Evolutionary conservation across 345 rosid species (phyloP).

Genomic region (Cardamine chenopodiifolia): DNA sequence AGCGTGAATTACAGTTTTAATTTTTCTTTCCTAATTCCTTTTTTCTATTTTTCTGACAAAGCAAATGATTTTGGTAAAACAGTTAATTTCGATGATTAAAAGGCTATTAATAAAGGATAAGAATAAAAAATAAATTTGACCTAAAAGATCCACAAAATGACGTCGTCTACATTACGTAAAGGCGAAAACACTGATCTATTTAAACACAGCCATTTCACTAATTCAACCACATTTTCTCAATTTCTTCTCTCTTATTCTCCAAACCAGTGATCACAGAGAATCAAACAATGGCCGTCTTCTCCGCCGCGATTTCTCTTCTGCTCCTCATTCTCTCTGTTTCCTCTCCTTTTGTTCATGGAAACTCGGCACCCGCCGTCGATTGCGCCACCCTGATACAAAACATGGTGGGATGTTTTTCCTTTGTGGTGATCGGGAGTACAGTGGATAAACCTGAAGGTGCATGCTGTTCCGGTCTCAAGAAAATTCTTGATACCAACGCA

Average conservation of each 20-base stretch:
- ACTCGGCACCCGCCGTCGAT: not conserved
- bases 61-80: not conserved
- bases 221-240: not conserved
- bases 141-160: not conserved
- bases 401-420: constrained; percentile 26
- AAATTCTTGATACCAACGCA: constrained; percentile 11
- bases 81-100: not conserved
- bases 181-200: not conserved
- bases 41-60: constrained; percentile 18
- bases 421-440: constrained; percentile 23
- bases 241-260: not conserved
- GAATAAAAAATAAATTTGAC: not conserved
- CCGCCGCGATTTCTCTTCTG: not conserved
- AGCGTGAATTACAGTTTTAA: constrained; percentile 7
- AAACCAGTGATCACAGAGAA: not conserved
- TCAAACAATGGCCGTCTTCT: constrained; percentile 17
- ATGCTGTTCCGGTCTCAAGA: constrained; percentile 27
- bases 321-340: constrained; percentile 15
- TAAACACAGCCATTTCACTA: constrained; percentile 3
- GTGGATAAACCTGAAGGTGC: not conserved
- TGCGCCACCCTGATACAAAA: constrained; percentile 4
- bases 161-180: not conserved
- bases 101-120: not conserved
- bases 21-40: not conserved
- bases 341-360: constrained; percentile 15